Evolutionary conservation across 1,139 yeast genomes (phyloP).

Genomic region (Debaryomyces sp.): DNA sequence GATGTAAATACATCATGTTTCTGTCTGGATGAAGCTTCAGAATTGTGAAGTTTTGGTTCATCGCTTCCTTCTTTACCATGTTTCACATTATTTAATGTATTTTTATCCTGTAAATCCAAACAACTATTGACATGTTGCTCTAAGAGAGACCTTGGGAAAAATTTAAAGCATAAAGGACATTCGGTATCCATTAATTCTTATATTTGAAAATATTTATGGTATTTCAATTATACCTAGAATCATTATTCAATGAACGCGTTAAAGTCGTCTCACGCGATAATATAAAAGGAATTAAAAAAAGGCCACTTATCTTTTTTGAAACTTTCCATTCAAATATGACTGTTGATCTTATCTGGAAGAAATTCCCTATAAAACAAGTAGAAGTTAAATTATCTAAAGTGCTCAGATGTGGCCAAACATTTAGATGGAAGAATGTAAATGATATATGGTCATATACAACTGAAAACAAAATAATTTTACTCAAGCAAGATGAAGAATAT

Average conservation of each 20-base stretch:
- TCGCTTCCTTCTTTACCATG: background rate
- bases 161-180: constrained; percentile 43
- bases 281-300: background rate
- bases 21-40: background rate
- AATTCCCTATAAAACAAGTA: constrained; percentile 22
- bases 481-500: constrained; percentile 47
- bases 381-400: constrained; percentile 72
- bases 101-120: constrained; percentile 24
- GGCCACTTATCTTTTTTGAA: background rate
- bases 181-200: constrained; percentile 11
- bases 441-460: constrained; percentile 64
- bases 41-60: constrained; percentile 4
- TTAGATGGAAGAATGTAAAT: constrained; percentile 66
- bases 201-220: background rate
- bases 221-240: background rate
- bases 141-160: constrained; percentile 24
- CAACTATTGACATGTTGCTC: constrained; percentile 46
- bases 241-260: background rate
- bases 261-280: background rate
- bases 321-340: constrained; percentile 20
- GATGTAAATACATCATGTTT: constrained; percentile 27
- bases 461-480: constrained; percentile 49
- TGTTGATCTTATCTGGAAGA: constrained; percentile 29
- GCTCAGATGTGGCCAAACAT: constrained; percentile 87
- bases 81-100: background rate